Evolutionary conservation across 1,284 basidiomycete species (phyloP).

Genomic region (Rhodofomes roseus): DNA sequence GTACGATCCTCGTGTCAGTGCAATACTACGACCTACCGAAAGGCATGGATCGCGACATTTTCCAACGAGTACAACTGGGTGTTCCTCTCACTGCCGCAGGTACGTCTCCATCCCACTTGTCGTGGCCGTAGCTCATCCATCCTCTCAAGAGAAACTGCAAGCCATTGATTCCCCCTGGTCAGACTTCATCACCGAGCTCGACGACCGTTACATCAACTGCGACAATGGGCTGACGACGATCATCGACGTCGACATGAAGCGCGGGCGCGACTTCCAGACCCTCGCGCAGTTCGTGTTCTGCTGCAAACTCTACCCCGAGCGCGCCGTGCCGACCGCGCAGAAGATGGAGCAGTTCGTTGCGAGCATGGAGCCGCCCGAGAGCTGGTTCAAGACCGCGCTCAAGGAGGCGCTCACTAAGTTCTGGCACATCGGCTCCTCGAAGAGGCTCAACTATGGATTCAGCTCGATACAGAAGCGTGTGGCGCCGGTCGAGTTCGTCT

Average conservation of each 20-base stretch:
- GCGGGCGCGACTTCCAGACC: conserved; percentile 68
- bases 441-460: conserved; percentile 40
- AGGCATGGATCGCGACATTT: conserved; percentile 62
- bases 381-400: conserved; percentile 46
- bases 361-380: conserved; percentile 39
- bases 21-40: conserved; percentile 50
- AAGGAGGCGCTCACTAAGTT: conserved; percentile 48
- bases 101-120: conserved; percentile 22
- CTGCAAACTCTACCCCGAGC: conserved; percentile 49
- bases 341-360: conserved; percentile 59
- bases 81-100: conserved; percentile 66
- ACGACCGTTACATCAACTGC: conserved; percentile 43
- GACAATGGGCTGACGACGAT: conserved; percentile 49
- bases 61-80: conserved; percentile 75
- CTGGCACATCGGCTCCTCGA: conserved; percentile 44
- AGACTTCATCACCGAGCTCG: conserved; percentile 51
- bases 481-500: conserved; percentile 73
- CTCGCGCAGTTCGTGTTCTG: conserved; percentile 62
- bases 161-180: conserved; percentile 64
- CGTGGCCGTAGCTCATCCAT: neutral
- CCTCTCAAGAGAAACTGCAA: conserved; percentile 62
- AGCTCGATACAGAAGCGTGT: conserved; percentile 50
- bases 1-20: conserved; percentile 34
- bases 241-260: conserved; percentile 57
- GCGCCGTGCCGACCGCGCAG: conserved; percentile 44